Percentiles rank a stretch among this genome's conserved stretches.
These are phyloP conservation scores for Botrytis tulipae DNA, from an alignment of 2,329 filamentous ascomycete genomes.

Conservation along the genomic window DNA sequence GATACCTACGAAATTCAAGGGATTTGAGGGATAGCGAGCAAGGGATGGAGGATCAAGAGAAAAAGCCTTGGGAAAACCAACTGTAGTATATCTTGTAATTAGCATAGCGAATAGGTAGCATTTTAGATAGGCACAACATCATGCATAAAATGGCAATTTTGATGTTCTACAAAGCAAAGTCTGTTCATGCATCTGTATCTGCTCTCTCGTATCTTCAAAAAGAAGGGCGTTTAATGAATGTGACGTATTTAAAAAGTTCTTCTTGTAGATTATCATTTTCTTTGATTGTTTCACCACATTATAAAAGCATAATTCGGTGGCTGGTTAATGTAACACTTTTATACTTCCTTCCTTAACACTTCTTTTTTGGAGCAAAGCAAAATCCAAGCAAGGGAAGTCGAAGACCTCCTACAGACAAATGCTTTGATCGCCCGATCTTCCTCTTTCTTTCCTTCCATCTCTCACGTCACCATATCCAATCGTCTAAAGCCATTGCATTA, in stretches of 20 bases:
- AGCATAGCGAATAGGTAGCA: conserved; percentile 29
- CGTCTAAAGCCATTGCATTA: neutral
- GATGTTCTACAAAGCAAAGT: conserved; percentile 17
- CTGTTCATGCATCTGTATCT: neutral
- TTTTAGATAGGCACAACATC: conserved; percentile 19
- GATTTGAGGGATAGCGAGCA: conserved; percentile 29
- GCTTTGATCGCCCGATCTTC: conserved; percentile 15
- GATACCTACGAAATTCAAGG: conserved; percentile 19
- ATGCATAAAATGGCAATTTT: conserved; percentile 20
- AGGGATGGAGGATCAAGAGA: conserved; percentile 30
- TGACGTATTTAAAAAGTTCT: neutral
- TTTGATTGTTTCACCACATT: conserved; percentile 1
- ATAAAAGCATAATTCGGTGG: neutral
- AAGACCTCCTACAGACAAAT: neutral
- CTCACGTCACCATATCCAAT: neutral
- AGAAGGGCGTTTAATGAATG: neutral
- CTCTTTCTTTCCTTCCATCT: neutral
- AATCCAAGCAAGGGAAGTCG: conserved; percentile 7
- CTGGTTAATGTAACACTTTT: conserved; percentile 1
- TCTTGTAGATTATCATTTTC: neutral
- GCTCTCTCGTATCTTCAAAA: neutral
- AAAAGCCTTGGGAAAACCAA: conserved; percentile 24
- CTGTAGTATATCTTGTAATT: conserved; percentile 27
- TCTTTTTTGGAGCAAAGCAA: neutral
- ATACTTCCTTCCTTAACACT: neutral